Evolutionary conservation across 805 yeast species (phyloP), one percentile per base, ranked within the genome.

Genomic region (Blastobotrys americana): DNA sequence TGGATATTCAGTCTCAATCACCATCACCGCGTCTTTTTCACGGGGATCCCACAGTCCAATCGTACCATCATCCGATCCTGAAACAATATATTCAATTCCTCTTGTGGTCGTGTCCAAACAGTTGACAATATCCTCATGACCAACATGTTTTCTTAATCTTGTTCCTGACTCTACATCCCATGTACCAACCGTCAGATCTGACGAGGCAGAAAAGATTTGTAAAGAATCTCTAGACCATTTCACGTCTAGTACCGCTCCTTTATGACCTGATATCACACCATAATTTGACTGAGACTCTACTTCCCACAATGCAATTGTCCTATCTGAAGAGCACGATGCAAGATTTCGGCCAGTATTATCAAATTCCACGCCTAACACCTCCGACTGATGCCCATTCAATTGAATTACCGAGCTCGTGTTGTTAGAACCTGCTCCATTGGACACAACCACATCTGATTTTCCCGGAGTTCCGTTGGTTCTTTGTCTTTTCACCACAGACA

Each of bases 1-100:
- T 0, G 95, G 93, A 53, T 68, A 81, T 2, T 70, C 71, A 0
- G 80, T 71, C 18, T 64, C 58, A 35, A 47, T 41, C 5, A 52
- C 54, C 2, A 58, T 50, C 0, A 71, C 64, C 1, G 73, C 65
- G 2, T 55, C 52, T 52, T 76, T 80, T n/a, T 72, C 67, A 45
- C 87, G 63, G 19, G 68, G 61, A 52, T 85, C 95, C 90, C 90
- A 85, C 1, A 80, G 42, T 5, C 66, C 65, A 1, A 75, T 66
- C 2, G 63, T 47, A 0, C 88, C 86, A 54, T 80, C 87, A 52
- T 85, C 95, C 6, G 80, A 71, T 3, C 76, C 85, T 31, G 84
- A 73, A 2, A 74, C 70, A 3, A 67, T 47, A 5, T 63, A 44
- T 37, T 66, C 68, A 3, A 49, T 42, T 16, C 57, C 65, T 5